Percentiles rank a stretch among this genome's conserved stretches.
These are phyloP conservation scores for Parietaria judaica DNA, from an alignment of 306 rosid species.

Conservation along the genomic window DNA sequence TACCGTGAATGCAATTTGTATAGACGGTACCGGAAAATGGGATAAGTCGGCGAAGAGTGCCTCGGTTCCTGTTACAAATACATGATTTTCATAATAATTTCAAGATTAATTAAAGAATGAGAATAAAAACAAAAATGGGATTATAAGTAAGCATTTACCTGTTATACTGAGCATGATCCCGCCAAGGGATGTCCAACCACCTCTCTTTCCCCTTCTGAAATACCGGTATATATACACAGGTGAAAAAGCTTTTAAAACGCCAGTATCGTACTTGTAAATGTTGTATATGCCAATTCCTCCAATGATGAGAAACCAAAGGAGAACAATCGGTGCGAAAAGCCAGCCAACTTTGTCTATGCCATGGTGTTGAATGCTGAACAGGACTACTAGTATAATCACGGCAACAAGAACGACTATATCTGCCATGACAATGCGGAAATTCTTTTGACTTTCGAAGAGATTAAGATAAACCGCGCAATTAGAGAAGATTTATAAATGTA, in stretches of 20 bases:
- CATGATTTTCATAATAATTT: too few relatives aligned
- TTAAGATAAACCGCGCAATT: not conserved
- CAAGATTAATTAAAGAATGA: not conserved
- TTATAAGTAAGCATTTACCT: conserved; percentile 32
- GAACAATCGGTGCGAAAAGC: conserved; percentile 98
- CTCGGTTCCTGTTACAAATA: conserved; percentile 69
- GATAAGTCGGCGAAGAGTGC: conserved; percentile 94
- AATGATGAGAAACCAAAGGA: conserved; percentile 89
- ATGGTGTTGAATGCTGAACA: conserved; percentile 92
- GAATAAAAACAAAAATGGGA: not conserved
- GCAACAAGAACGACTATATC: conserved; percentile 83
- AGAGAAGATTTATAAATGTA: not conserved
- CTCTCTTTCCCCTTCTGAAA: conserved; percentile 58
- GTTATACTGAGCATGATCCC: conserved; percentile 96
- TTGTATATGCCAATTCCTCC: conserved; percentile 92
- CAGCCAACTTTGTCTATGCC: conserved; percentile 96
- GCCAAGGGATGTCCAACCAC: conserved; percentile 88
- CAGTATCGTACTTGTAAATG: conserved; percentile 64
- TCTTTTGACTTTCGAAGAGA: conserved; percentile 7
- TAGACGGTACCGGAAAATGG: conserved; percentile 86
- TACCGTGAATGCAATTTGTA: conserved; percentile 89
- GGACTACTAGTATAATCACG: conserved; percentile 61
- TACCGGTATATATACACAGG: conserved; percentile 76
- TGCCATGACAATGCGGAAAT: conserved; percentile 19
- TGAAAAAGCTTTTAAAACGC: conserved; percentile 71